Evolutionary conservation across 495 filamentous ascomycete genomes (phyloP).

Genomic region (Staphylotrichum tortipilum): DNA sequence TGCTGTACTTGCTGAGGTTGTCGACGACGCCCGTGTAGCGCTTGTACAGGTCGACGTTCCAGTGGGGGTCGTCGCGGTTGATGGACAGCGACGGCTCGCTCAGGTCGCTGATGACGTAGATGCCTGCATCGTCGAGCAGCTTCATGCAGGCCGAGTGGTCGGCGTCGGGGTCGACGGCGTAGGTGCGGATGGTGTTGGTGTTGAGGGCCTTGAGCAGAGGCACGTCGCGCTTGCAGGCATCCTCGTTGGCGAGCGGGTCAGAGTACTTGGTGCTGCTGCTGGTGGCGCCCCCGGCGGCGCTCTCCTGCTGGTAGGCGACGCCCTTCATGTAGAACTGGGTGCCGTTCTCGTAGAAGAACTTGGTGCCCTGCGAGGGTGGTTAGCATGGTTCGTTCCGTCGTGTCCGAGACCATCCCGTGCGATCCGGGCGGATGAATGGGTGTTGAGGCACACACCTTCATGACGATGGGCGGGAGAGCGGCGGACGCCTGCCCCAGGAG

Average conservation of each 20-base stretch:
- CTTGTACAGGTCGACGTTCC: constrained; percentile 65
- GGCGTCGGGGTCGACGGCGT: constrained; percentile 72
- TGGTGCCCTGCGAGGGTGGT: constrained; percentile 30
- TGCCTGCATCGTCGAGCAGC: constrained; percentile 72
- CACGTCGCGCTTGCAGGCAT: constrained; percentile 70
- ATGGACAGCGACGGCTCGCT: constrained; percentile 73
- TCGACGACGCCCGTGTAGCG: constrained; percentile 83
- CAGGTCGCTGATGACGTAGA: constrained; percentile 89
- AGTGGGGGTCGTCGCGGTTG: constrained; percentile 65
- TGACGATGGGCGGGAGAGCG: constrained; percentile 59
- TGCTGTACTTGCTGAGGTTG: constrained; percentile 66
- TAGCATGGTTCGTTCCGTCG: no score
- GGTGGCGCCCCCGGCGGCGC: constrained; percentile 32
- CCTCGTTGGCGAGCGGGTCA: constrained; percentile 64
- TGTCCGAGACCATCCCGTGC: no score
- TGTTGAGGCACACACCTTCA: constrained; percentile 43
- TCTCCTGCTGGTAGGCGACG: constrained; percentile 74
- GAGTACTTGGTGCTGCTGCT: constrained; percentile 35
- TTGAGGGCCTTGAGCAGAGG: constrained; percentile 65
- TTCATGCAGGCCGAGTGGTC: constrained; percentile 84
- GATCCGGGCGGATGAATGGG: no score
- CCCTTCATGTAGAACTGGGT: constrained; percentile 83
- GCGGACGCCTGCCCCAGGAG: constrained; percentile 43
- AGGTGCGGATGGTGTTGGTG: constrained; percentile 89
- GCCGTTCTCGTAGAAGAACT: constrained; percentile 60